phyloP scores from a whole-genome alignment of 768 basidiomycete species.

The Boletus rubescentipes region DNA sequence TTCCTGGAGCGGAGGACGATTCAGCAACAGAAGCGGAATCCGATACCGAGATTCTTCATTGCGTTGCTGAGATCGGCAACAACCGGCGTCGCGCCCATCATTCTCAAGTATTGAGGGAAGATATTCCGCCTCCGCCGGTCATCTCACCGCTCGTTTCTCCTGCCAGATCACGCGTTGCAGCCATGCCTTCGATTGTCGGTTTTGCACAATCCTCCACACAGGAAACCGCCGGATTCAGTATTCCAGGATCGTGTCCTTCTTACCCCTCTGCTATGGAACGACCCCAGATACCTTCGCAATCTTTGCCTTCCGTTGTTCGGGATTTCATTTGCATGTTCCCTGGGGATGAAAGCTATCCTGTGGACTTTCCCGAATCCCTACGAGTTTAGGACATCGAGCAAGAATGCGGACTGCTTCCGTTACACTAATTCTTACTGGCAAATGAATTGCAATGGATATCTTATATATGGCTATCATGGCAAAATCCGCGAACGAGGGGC shows the following conservation, averaged over 20 bases:
- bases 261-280: neutral
- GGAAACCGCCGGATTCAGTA: constrained; percentile 8
- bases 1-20: constrained; percentile 19
- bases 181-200: neutral
- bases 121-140: constrained; percentile 9
- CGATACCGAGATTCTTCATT: constrained; percentile 26
- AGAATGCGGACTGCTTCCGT: neutral
- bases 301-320: constrained; percentile 29
- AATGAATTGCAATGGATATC: neutral
- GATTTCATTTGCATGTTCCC: constrained; percentile 35
- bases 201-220: constrained; percentile 3
- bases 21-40: constrained; percentile 36
- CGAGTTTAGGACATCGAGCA: constrained; percentile 9
- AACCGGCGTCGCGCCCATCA: constrained; percentile 1
- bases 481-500: constrained; percentile 5
- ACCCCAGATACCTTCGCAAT: constrained; percentile 5
- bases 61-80: constrained; percentile 17
- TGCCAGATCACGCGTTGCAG: constrained; percentile 14
- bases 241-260: neutral
- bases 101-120: neutral
- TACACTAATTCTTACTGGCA: neutral
- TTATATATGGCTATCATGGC: constrained; percentile 1
- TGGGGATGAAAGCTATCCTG: constrained; percentile 35
- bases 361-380: constrained; percentile 34
- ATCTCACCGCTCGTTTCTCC: constrained; percentile 32